Evolutionary conservation across 768 basidiomycete species (phyloP), one percentile per base, ranked within the genome.

Genomic region (Mycena crocata): DNA sequence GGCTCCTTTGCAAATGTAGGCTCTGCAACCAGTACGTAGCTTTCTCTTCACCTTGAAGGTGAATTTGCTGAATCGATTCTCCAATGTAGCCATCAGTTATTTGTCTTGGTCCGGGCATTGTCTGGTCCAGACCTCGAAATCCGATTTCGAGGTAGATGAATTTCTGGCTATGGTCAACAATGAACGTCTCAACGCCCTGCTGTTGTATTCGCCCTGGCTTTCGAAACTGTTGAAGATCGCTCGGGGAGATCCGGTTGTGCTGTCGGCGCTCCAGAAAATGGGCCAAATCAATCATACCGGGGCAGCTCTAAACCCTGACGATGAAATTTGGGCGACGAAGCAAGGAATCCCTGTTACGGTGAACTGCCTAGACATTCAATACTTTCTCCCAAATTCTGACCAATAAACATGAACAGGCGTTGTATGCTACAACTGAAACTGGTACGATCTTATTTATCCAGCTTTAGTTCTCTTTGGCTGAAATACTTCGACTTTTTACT

Each of bases 171-270:
- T 73, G 67, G 67, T 75, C 19, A 60, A 54, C 14, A 19, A 37
- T 1, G 46, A 71, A 28, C 69, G 73, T 9, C 21, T 75, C 15
- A 74, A 74, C 39, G 44, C 46, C 40, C 37, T 71, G 31, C 39
- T 74, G 6, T 34, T 74, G 2, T 75, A 75, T 34, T 70, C 73
- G 0, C 65, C 70, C 0, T 75, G 73, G 73, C 40, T 74, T 7
- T 73, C 73, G 17, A 67, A 60, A 28, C 54, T 74, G 2, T 37
- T 74, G 19, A 34, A 42, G 10, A 64, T 71, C 14, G 73, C 73
- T 1, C 63, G 63, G 1, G 48, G 9, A 1, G 57, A 72, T 44
- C n/a, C 19, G 7, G 39, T 44, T 1, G 69, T 74, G 17, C 54
- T 72, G 0, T 30, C 26, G 2, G 68, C 72, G 0, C 62, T 75